Evolutionary conservation across 352 stramenopile species (phyloP).

Genomic region (Plasmopara halstedii): DNA sequence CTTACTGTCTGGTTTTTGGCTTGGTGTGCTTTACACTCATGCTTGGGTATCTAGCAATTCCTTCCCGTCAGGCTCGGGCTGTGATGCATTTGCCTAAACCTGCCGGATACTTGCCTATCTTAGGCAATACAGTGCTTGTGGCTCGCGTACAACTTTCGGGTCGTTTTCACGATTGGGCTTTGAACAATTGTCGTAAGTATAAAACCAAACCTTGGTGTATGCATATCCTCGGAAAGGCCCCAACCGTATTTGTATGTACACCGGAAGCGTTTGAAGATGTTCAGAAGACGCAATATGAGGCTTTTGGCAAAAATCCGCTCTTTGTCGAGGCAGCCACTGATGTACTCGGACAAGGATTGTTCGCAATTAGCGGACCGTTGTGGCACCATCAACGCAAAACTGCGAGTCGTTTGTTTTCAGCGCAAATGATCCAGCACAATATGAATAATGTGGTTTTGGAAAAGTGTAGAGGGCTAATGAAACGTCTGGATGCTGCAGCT

Average conservation of each 20-base stretch:
- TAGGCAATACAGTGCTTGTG: constrained; percentile 20
- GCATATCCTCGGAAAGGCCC: constrained; percentile 19
- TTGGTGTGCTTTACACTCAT: too few species aligned
- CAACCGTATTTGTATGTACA: constrained; percentile 33
- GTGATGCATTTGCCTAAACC: too few species aligned
- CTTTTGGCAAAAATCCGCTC: constrained; percentile 52
- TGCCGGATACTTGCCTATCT: too few species aligned
- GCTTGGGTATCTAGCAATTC: too few species aligned
- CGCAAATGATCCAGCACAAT: constrained; percentile 26
- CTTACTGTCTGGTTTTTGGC: too few species aligned
- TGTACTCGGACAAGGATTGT: constrained; percentile 46
- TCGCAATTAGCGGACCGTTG: constrained; percentile 36
- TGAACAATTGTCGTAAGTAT: constrained; percentile 19
- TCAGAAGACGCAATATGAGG: constrained; percentile 58
- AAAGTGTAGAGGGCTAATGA: too few species aligned
- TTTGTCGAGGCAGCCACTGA: constrained; percentile 27
- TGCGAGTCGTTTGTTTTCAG: constrained; percentile 44
- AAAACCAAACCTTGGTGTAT: constrained; percentile 30
- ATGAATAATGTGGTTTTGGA: constrained; percentile 38
- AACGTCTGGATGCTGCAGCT: constrained; percentile 14
- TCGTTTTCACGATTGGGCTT: constrained; percentile 54
- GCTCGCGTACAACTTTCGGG: too few species aligned
- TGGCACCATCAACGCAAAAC: constrained; percentile 53
- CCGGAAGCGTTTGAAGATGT: constrained; percentile 41
- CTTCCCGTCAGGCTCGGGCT: too few species aligned